Conservation (phyloP, 768 basidiomycete genomes). For the Serendipita sp. region DNA sequence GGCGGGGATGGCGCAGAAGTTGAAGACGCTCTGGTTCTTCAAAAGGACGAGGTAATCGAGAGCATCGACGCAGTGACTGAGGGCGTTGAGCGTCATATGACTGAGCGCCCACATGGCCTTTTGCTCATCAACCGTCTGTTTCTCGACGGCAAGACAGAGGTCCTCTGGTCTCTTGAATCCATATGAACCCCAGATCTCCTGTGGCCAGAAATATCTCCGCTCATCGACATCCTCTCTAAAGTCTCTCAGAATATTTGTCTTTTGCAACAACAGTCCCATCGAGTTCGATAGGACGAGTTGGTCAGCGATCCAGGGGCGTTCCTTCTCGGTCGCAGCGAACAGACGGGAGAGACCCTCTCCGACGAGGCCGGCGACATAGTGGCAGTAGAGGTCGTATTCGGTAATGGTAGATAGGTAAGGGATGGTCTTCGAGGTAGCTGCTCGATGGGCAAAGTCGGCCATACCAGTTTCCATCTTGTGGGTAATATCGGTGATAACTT, state of each 20-base stretch:
- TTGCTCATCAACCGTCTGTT: constrained; percentile 23
- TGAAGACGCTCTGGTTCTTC: constrained; percentile 85
- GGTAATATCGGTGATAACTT: constrained; percentile 67
- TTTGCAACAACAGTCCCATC: constrained; percentile 92
- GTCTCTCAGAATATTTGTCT: constrained; percentile 96
- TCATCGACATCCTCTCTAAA: constrained; percentile 82
- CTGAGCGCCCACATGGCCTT: constrained; percentile 69
- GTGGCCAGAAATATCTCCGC: constrained; percentile 83
- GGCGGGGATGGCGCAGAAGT: constrained; percentile 88
- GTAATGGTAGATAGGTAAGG: constrained; percentile 51
- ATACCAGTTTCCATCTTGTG: constrained; percentile 86
- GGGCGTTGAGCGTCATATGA: constrained; percentile 77
- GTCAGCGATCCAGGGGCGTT: constrained; percentile 50
- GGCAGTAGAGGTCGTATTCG: constrained; percentile 95
- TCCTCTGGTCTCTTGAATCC: constrained; percentile 60
- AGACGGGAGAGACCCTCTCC: constrained; percentile 87
- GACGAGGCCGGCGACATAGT: constrained; percentile 95
- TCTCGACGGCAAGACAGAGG: constrained; percentile 35
- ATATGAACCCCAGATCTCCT: constrained; percentile 74
- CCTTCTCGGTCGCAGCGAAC: constrained; percentile 74
- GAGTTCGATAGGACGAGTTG: constrained; percentile 84
- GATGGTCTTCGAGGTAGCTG: constrained; percentile 32
- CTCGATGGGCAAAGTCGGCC: constrained; percentile 86
- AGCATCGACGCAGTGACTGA: constrained; percentile 68
- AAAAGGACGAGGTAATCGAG: constrained; percentile 80